phyloP scores from a whole-genome alignment of 2,329 filamentous ascomycete species.

The Pseudogymnoascus sp. region DNA sequence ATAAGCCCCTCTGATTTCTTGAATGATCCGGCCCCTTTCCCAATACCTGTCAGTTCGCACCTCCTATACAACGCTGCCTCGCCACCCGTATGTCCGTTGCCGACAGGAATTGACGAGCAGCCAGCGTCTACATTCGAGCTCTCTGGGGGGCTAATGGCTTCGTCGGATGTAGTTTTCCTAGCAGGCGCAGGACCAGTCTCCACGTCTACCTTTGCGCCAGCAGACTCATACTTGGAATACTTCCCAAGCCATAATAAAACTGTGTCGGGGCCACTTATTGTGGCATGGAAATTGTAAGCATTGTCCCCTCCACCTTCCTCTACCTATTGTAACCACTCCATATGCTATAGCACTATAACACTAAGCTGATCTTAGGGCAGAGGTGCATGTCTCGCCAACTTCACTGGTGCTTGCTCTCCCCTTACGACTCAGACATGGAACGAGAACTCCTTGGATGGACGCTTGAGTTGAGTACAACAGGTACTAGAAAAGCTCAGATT shows the following conservation, averaged over 20 bases:
- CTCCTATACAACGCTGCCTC: slow-evolving; percentile 9
- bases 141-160: neutral
- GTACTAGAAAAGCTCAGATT: too few species aligned
- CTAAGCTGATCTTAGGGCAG: too few species aligned
- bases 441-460: too few species aligned
- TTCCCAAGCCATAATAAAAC: slow-evolving; percentile 13
- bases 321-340: too few species aligned
- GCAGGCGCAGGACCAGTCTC: neutral
- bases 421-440: too few species aligned
- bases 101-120: neutral
- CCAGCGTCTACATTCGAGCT: neutral
- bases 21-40: slow-evolving; percentile 22
- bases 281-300: too few species aligned
- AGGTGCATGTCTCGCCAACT: too few species aligned
- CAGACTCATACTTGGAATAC: neutral
- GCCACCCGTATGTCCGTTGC: neutral
- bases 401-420: too few species aligned
- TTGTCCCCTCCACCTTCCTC: too few species aligned
- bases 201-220: neutral
- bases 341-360: too few species aligned
- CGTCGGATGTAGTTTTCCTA: neutral
- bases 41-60: slow-evolving; percentile 18
- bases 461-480: too few species aligned
- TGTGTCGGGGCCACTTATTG: neutral
- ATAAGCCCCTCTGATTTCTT: slow-evolving; percentile 23